Percentiles rank a stretch among this genome's conserved stretches.
phyloP scores from a whole-genome alignment of 2,329 filamentous ascomycete species.

The Xylaria sp. region DNA sequence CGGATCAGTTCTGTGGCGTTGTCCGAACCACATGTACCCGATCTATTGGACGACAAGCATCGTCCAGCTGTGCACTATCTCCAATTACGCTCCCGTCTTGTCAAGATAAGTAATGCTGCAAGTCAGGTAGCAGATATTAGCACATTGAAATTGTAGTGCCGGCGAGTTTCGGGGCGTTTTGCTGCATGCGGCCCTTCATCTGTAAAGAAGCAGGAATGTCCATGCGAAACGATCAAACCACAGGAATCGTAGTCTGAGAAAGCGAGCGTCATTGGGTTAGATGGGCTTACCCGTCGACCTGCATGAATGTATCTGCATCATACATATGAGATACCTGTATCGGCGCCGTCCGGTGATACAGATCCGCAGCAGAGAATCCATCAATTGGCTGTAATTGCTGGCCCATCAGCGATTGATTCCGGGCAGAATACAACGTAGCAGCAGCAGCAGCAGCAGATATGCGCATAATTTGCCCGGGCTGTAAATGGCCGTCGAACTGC shows the following conservation, averaged over 20 bases:
- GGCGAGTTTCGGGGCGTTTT: too few relatives aligned
- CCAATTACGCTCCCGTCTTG: too few relatives aligned
- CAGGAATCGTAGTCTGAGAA: not conserved
- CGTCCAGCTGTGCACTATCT: too few relatives aligned
- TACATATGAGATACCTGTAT: not conserved
- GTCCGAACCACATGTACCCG: not conserved
- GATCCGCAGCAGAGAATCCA: not conserved
- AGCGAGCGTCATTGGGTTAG: not conserved
- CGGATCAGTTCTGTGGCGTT: constrained; percentile 1
- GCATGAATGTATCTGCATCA: constrained; percentile 8
- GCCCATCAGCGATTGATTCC: too few relatives aligned
- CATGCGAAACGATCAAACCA: not conserved
- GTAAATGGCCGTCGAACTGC: too few relatives aligned
- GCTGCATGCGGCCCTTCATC: not conserved
- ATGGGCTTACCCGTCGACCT: not conserved
- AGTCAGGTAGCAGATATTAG: not conserved
- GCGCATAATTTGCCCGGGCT: not conserved
- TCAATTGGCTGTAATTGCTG: too few relatives aligned
- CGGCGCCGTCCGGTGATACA: not conserved
- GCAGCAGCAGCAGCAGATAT: not conserved
- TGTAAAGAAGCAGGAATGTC: constrained; percentile 1
- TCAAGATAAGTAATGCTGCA: too few relatives aligned
- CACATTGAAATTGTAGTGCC: not conserved
- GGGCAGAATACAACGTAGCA: not conserved
- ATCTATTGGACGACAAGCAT: constrained; percentile 4